phyloP scores from a whole-genome alignment of 768 basidiomycete species.

The Hirschioporus abietinus region DNA sequence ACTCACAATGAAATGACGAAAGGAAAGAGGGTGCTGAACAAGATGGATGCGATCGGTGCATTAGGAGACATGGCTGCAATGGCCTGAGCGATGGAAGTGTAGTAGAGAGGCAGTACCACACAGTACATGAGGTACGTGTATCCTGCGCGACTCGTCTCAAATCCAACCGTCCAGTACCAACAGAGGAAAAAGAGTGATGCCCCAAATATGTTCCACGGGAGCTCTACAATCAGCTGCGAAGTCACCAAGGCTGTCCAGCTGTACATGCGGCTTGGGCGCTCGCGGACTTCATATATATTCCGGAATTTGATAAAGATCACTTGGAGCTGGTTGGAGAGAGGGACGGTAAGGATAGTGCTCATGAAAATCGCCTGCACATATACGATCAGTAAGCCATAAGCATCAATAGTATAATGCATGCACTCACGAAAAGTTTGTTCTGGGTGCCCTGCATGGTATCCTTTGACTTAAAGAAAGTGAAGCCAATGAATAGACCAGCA shows the following conservation, averaged over 20 bases:
- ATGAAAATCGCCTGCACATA: slow-evolving; percentile 27
- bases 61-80: slow-evolving; percentile 38
- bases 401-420: neutral
- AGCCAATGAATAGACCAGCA: slow-evolving; percentile 34
- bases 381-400: neutral
- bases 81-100: slow-evolving; percentile 36
- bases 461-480: slow-evolving; percentile 35
- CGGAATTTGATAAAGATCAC: slow-evolving; percentile 35
- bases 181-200: slow-evolving; percentile 39
- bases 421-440: slow-evolving; percentile 39
- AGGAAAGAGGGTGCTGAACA: slow-evolving; percentile 33
- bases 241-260: slow-evolving; percentile 32
- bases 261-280: slow-evolving; percentile 39
- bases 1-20: slow-evolving; percentile 40
- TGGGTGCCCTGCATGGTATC: slow-evolving; percentile 35
- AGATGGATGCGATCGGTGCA: slow-evolving; percentile 32
- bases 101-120: slow-evolving; percentile 39
- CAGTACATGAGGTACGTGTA: slow-evolving; percentile 34
- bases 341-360: slow-evolving; percentile 27
- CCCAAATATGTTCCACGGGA: slow-evolving; percentile 38
- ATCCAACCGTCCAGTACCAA: slow-evolving; percentile 47
- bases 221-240: slow-evolving; percentile 32
- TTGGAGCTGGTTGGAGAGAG: slow-evolving; percentile 37
- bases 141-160: slow-evolving; percentile 30
- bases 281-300: slow-evolving; percentile 35